A percentile compares a stretch with the other conserved stretches of the same genome.
Conservation (phyloP, 1,284 basidiomycete genomes). For the Malassezia sp. region DNA sequence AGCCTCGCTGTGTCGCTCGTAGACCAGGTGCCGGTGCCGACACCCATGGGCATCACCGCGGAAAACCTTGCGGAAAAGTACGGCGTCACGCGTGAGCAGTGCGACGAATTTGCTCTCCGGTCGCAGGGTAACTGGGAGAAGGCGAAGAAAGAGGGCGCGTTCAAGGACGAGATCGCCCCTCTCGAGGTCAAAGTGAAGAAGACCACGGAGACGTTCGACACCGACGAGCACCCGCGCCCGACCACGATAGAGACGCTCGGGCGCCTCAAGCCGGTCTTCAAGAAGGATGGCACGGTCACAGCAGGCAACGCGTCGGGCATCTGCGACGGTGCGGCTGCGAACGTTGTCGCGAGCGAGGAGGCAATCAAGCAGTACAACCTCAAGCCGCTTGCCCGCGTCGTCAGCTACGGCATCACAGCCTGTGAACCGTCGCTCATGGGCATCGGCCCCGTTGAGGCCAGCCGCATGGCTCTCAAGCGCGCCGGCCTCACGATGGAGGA, state of each 20-base stretch:
- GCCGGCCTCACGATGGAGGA: slow-evolving; percentile 48
- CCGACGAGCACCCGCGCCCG: slow-evolving; percentile 55
- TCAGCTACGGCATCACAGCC: slow-evolving; percentile 55
- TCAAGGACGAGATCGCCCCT: slow-evolving; percentile 47
- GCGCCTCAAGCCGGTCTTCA: slow-evolving; percentile 74
- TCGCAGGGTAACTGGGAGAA: slow-evolving; percentile 46
- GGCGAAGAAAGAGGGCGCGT: slow-evolving; percentile 49
- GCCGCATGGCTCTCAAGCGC: slow-evolving; percentile 46
- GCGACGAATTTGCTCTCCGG: slow-evolving; percentile 55
- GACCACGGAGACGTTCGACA: slow-evolving; percentile 29
- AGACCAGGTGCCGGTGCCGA: slow-evolving; percentile 51
- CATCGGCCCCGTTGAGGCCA: slow-evolving; percentile 52
- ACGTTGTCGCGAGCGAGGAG: slow-evolving; percentile 81
- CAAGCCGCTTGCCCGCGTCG: slow-evolving; percentile 77
- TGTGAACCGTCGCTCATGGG: slow-evolving; percentile 54
- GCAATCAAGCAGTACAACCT: slow-evolving; percentile 73
- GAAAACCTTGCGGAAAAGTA: slow-evolving; percentile 76
- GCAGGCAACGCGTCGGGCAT: slow-evolving; percentile 91
- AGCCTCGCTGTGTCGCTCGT: slow-evolving; percentile 51
- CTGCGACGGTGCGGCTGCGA: slow-evolving; percentile 92
- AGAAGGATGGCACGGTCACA: slow-evolving; percentile 74
- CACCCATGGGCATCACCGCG: slow-evolving; percentile 60
- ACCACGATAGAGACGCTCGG: slow-evolving; percentile 86
- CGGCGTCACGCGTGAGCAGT: slow-evolving; percentile 68
- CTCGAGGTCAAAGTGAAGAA: slow-evolving; percentile 46